Evolutionary conservation across 495 filamentous ascomycete genomes (phyloP).

Genomic region (Echria macrotheca): DNA sequence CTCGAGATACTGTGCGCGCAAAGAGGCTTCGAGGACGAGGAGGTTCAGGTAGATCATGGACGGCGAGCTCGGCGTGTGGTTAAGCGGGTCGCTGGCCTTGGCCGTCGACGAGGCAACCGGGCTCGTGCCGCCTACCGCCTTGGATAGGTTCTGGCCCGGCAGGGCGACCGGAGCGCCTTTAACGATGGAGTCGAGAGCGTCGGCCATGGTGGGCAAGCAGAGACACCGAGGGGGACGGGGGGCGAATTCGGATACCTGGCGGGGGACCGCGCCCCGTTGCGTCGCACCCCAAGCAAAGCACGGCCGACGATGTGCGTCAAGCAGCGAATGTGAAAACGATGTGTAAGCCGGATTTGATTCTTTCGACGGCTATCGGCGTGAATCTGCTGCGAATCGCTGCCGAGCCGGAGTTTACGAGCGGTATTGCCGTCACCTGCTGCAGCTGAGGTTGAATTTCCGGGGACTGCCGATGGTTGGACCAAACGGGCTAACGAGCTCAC

Average conservation of each 20-base stretch:
- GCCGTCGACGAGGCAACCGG: slow-evolving; percentile 35
- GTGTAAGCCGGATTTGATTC: no score
- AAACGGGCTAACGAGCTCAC: no score
- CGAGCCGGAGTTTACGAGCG: no score
- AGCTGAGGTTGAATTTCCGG: no score
- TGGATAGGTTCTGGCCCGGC: slow-evolving; percentile 30
- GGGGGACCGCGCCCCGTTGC: neutral
- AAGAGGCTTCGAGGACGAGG: slow-evolving; percentile 88
- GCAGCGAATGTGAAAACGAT: no score
- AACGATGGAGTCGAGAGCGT: slow-evolving; percentile 77
- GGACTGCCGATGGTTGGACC: no score
- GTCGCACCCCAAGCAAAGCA: neutral
- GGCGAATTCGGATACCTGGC: neutral
- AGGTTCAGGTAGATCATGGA: slow-evolving; percentile 99
- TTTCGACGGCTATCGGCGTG: no score
- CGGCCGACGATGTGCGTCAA: no score
- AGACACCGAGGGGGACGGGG: no score
- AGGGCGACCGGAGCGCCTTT: slow-evolving; percentile 68
- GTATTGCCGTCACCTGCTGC: no score
- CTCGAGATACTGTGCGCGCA: slow-evolving; percentile 87
- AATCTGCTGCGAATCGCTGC: no score
- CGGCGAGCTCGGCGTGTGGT: slow-evolving; percentile 74
- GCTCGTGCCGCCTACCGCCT: slow-evolving; percentile 31
- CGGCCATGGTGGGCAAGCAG: slow-evolving; percentile 42
- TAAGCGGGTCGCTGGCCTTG: slow-evolving; percentile 64